Percentiles rank a stretch among this genome's conserved stretches.
Evolutionary conservation across 1,284 basidiomycete genomes (phyloP).

Genomic region (Malassezia yamatoensis): DNA sequence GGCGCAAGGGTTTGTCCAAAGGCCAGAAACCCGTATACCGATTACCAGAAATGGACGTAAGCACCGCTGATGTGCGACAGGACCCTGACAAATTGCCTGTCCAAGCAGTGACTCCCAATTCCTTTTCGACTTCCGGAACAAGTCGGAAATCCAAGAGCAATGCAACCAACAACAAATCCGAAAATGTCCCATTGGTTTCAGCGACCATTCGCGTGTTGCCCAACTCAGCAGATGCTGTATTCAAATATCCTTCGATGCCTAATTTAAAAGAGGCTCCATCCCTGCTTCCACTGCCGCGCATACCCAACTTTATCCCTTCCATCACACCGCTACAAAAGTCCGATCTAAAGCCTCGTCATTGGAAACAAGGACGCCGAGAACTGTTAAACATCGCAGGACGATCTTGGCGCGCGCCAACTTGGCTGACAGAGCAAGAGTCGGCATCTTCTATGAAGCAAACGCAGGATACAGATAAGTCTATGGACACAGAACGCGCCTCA

Average conservation of each 20-base stretch:
- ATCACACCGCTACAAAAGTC: constrained; percentile 21
- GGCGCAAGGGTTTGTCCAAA: constrained; percentile 44
- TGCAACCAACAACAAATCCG: constrained; percentile 19
- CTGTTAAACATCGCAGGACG: constrained; percentile 33
- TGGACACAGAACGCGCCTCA: background rate
- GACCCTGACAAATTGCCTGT: constrained; percentile 13
- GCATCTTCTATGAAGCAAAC: background rate
- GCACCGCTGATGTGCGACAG: constrained; percentile 18
- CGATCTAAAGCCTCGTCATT: constrained; percentile 20
- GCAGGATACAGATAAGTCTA: background rate
- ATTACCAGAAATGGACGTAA: constrained; percentile 23
- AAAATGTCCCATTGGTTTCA: background rate
- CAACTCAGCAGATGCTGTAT: constrained; percentile 18
- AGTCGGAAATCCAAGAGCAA: constrained; percentile 21
- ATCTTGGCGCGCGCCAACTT: constrained; percentile 30
- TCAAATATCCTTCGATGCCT: constrained; percentile 30
- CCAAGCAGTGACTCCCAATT: constrained; percentile 14
- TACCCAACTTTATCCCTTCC: constrained; percentile 24
- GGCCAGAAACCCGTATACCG: constrained; percentile 43
- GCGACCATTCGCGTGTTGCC: constrained; percentile 7
- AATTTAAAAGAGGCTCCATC: constrained; percentile 22
- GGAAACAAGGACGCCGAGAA: constrained; percentile 27
- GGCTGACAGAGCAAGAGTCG: constrained; percentile 21
- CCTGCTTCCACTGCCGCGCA: constrained; percentile 25
- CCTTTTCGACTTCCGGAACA: background rate